Evolutionary conservation across 2,329 filamentous ascomycete species (phyloP).

Genomic region (Basipetospora sp.): DNA sequence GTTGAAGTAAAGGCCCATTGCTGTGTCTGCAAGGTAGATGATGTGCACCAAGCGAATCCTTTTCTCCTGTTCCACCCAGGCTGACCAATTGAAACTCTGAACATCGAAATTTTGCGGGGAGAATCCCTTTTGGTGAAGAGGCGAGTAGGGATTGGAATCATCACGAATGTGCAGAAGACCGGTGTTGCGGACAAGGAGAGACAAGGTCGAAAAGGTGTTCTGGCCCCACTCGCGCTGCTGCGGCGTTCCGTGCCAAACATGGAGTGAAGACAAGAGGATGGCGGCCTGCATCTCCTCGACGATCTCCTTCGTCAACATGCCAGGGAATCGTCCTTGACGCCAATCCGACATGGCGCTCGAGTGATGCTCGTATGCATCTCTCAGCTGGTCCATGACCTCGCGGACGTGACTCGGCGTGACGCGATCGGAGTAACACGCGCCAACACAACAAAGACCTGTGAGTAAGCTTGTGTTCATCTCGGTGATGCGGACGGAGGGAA

Average conservation of each 20-base stretch:
- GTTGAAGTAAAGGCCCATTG: conserved; percentile 60
- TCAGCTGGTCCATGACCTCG: conserved; percentile 51
- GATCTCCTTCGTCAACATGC: conserved; percentile 19
- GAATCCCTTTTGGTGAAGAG: conserved; percentile 44
- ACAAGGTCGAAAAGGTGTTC: conserved; percentile 41
- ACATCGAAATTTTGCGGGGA: conserved; percentile 29
- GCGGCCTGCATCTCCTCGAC: conserved; percentile 56
- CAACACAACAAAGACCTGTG: conserved; percentile 56
- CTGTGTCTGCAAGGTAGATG: conserved; percentile 48
- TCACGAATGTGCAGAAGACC: conserved; percentile 40
- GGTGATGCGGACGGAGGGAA: conserved; percentile 54
- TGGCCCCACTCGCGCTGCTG: conserved; percentile 49
- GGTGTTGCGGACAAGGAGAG: conserved; percentile 40
- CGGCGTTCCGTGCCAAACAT: conserved; percentile 56
- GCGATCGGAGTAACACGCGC: conserved; percentile 58
- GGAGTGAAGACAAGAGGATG: conserved; percentile 44
- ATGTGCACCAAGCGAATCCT: conserved; percentile 50
- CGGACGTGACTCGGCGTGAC: conserved; percentile 46
- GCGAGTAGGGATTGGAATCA: conserved; percentile 35
- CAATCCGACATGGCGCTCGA: conserved; percentile 13
- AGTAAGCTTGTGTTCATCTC: conserved; percentile 53
- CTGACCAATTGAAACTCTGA: conserved; percentile 46
- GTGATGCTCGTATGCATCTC: conserved; percentile 34
- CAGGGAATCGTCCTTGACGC: not conserved
- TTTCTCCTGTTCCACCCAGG: conserved; percentile 59